Conservation (phyloP, 108 stramenopile genomes). For the Bacterosira constricta region DNA sequence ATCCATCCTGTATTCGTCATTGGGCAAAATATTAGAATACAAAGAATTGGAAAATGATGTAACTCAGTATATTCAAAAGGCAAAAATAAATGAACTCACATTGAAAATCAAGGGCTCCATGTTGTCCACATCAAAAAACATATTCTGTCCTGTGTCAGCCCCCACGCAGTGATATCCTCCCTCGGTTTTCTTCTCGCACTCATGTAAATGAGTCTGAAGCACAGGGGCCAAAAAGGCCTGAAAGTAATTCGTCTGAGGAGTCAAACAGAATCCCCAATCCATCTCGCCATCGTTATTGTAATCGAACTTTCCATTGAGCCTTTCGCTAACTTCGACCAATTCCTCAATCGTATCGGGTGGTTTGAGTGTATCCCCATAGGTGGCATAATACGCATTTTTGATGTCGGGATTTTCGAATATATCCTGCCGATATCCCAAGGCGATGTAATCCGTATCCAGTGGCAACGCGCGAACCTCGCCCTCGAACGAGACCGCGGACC, state of each 20-base stretch:
- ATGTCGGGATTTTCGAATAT: slow-evolving; percentile 30
- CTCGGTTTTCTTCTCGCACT: background rate
- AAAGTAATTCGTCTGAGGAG: slow-evolving; percentile 49
- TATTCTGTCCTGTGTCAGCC: slow-evolving; percentile 40
- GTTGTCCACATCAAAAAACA: slow-evolving; percentile 42
- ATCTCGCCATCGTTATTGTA: slow-evolving; percentile 40
- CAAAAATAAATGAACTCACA: slow-evolving; percentile 22
- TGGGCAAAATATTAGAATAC: background rate
- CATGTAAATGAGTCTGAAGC: slow-evolving; percentile 21
- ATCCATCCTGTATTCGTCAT: slow-evolving; percentile 23
- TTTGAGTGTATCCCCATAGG: slow-evolving; percentile 21
- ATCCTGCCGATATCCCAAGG: slow-evolving; percentile 46
- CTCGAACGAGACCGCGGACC: slow-evolving; percentile 32
- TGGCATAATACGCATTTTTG: slow-evolving; percentile 9
- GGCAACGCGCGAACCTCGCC: slow-evolving; percentile 36
- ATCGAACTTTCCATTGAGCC: slow-evolving; percentile 31
- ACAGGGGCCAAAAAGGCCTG: slow-evolving; percentile 39
- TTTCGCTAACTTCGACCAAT: slow-evolving; percentile 25
- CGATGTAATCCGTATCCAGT: slow-evolving; percentile 43
- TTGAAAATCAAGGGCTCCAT: slow-evolving; percentile 42
- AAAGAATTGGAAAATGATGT: background rate
- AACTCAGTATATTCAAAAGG: background rate
- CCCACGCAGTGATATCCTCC: slow-evolving; percentile 5
- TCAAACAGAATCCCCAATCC: slow-evolving; percentile 49
- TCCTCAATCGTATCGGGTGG: slow-evolving; percentile 35